A percentile compares a stretch with the other conserved stretches of the same genome.
Conservation (phyloP, 1,139 yeast genomes). For the Citeromyces hawaiiensis region DNA sequence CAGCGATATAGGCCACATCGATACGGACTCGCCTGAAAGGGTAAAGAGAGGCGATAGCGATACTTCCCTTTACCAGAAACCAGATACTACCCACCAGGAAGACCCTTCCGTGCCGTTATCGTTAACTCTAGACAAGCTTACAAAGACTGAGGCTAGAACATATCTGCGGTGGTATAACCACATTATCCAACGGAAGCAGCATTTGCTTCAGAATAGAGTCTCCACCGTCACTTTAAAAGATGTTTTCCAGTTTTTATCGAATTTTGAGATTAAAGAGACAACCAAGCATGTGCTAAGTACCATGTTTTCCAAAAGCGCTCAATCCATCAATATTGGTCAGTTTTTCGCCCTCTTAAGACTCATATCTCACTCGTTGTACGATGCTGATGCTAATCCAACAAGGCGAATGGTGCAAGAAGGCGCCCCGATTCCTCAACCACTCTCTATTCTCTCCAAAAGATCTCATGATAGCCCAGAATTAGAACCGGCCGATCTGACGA, state of each 20-base stretch:
- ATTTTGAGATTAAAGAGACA: slow-evolving; percentile 35
- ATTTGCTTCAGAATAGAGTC: slow-evolving; percentile 9
- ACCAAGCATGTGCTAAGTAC: slow-evolving; percentile 37
- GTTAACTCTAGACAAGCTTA: slow-evolving; percentile 44
- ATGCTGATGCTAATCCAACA: slow-evolving; percentile 28
- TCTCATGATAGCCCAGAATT: slow-evolving; percentile 25
- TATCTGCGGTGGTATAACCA: slow-evolving; percentile 72
- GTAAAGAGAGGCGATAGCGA: background rate
- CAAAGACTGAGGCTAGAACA: slow-evolving; percentile 54
- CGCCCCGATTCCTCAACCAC: slow-evolving; percentile 57
- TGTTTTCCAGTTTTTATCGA: slow-evolving; percentile 47
- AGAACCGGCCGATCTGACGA: slow-evolving; percentile 14
- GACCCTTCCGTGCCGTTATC: slow-evolving; percentile 38
- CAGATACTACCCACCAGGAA: slow-evolving; percentile 4
- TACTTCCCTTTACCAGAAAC: background rate
- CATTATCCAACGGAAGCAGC: slow-evolving; percentile 40
- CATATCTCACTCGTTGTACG: slow-evolving; percentile 37
- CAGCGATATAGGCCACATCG: slow-evolving; percentile 3
- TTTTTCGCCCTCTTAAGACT: slow-evolving; percentile 61
- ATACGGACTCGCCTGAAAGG: background rate
- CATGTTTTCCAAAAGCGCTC: slow-evolving; percentile 17
- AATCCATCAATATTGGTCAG: slow-evolving; percentile 55
- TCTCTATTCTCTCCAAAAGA: slow-evolving; percentile 39
- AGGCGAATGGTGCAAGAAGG: slow-evolving; percentile 33
- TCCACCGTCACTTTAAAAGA: slow-evolving; percentile 46